Conservation (phyloP, 768 basidiomycete genomes). For the Roridomyces roridus region DNA sequence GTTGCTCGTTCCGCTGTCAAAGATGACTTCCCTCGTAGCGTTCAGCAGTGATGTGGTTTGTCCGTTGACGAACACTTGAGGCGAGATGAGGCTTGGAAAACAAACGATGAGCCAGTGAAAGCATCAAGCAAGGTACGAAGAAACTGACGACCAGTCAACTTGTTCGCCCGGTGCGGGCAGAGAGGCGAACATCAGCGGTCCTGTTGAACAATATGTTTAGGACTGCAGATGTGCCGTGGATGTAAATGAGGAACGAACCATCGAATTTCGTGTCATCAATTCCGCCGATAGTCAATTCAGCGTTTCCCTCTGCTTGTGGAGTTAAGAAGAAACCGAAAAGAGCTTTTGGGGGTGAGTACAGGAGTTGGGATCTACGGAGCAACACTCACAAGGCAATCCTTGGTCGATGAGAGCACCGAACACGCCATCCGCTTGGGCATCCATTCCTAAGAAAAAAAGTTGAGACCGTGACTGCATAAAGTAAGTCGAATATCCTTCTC, state of each 20-base stretch:
- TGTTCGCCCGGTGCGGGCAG: slow-evolving; percentile 40
- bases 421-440: slow-evolving; percentile 53
- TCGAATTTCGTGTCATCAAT: slow-evolving; percentile 59
- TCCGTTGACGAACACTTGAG: slow-evolving; percentile 57
- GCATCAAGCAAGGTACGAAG: neutral
- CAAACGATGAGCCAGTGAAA: neutral
- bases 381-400: slow-evolving; percentile 53
- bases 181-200: slow-evolving; percentile 47
- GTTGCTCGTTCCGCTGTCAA: slow-evolving; percentile 55
- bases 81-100: slow-evolving; percentile 41
- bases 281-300: slow-evolving; percentile 60
- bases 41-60: slow-evolving; percentile 51
- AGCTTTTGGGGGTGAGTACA: slow-evolving; percentile 38
- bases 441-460: too few species aligned
- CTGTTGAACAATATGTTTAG: slow-evolving; percentile 37
- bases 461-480: neutral
- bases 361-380: neutral
- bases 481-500: slow-evolving; percentile 1
- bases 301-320: slow-evolving; percentile 49
- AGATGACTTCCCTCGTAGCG: slow-evolving; percentile 50
- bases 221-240: too few species aligned
- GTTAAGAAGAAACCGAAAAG: slow-evolving; percentile 59
- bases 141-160: slow-evolving; percentile 28
- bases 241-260: slow-evolving; percentile 31
- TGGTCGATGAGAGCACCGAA: slow-evolving; percentile 51